These are phyloP conservation scores for Pistacia vera DNA, from an alignment of 345 rosid genomes.

Conservation along the genomic window DNA sequence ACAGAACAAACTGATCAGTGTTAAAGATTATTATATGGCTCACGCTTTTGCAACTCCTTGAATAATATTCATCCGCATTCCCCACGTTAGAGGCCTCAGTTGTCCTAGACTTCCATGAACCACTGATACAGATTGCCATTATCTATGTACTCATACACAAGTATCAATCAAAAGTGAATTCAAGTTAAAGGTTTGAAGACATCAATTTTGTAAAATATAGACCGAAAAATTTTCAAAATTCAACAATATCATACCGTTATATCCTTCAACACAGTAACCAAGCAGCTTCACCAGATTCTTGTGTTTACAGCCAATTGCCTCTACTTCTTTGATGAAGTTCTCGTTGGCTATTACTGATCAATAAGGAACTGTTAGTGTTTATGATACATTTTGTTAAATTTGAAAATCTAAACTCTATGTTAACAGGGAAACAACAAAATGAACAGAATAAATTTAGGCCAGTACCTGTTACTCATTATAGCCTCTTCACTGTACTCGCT, in stretches of 20 bases:
- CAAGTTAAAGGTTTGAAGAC: not conserved
- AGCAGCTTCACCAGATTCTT: slow-evolving; percentile 64
- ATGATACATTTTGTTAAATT: no score
- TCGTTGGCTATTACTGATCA: slow-evolving; percentile 39
- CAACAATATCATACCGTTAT: slow-evolving; percentile 45
- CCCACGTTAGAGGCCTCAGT: slow-evolving; percentile 57
- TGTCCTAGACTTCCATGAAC: slow-evolving; percentile 60
- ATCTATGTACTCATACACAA: slow-evolving; percentile 65
- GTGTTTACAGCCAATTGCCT: slow-evolving; percentile 58
- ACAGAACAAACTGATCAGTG: not conserved
- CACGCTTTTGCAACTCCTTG: slow-evolving; percentile 85
- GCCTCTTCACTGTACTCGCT: slow-evolving; percentile 56
- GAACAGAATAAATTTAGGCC: not conserved
- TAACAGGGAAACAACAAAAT: not conserved
- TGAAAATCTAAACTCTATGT: no score
- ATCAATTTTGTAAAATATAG: not conserved
- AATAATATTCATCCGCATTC: slow-evolving; percentile 55
- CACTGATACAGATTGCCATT: slow-evolving; percentile 76
- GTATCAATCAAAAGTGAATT: slow-evolving; percentile 30
- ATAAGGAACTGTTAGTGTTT: not conserved
- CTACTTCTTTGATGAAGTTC: slow-evolving; percentile 51
- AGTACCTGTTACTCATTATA: slow-evolving; percentile 45
- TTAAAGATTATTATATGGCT: slow-evolving; percentile 5
- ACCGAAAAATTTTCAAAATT: not conserved
- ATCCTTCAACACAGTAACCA: slow-evolving; percentile 66